A percentile compares a stretch with the other conserved stretches of the same genome.
phyloP scores from a whole-genome alignment of 345 rosid species.

The Lumnitzera littorea region DNA sequence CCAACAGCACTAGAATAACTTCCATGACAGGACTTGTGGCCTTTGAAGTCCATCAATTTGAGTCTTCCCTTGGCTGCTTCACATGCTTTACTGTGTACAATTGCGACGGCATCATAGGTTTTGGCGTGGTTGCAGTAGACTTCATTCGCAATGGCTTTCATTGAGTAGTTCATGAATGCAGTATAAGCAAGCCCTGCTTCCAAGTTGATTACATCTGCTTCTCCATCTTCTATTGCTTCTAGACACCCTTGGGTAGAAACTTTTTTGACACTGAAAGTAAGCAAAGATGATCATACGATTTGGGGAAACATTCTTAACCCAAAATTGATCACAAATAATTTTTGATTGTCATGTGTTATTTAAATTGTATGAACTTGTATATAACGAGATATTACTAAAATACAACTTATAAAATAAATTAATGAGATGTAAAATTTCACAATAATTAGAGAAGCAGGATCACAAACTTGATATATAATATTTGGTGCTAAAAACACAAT shows the following conservation, averaged over 20 bases:
- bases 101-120: constrained; percentile 19
- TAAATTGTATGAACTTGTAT: background rate
- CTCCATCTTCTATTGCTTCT: constrained; percentile 19
- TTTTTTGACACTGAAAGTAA: constrained; percentile 17
- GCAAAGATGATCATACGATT: too few relatives aligned
- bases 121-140: constrained; percentile 25
- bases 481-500: too few relatives aligned
- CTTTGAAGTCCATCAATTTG: constrained; percentile 21
- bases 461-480: too few relatives aligned
- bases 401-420: too few relatives aligned
- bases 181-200: constrained; percentile 31
- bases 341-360: background rate
- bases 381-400: too few relatives aligned
- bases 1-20: constrained; percentile 26
- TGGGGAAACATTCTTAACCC: too few relatives aligned
- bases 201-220: constrained; percentile 27
- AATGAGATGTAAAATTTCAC: too few relatives aligned
- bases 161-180: constrained; percentile 31
- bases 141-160: constrained; percentile 41
- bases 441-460: too few relatives aligned
- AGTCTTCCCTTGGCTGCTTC: constrained; percentile 5
- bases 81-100: constrained; percentile 20
- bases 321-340: too few relatives aligned
- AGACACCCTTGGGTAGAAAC: constrained; percentile 24
- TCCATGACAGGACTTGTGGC: constrained; percentile 30